Percentiles rank a stretch among this genome's conserved stretches.
These are phyloP conservation scores for Diaporthe batatas DNA, from an alignment of 2,329 filamentous ascomycete genomes.

Conservation along the genomic window DNA sequence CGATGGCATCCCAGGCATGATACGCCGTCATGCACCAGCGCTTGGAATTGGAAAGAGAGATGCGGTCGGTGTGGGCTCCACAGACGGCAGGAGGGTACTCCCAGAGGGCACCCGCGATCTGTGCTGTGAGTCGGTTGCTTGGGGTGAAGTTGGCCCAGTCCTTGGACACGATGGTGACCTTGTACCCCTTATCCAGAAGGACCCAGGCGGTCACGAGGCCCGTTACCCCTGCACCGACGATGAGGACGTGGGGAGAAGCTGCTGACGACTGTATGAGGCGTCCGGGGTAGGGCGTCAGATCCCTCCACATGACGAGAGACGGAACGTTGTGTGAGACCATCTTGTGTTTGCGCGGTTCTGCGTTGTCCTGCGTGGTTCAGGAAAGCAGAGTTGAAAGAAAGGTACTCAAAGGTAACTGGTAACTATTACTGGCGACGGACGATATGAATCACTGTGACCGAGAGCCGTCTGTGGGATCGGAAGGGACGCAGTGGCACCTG, in stretches of 20 bases:
- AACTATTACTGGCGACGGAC: neutral
- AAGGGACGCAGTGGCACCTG: conserved; percentile 5
- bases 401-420: too few relatives aligned
- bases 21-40: conserved; percentile 58
- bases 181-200: conserved; percentile 59
- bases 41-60: conserved; percentile 56
- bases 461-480: neutral
- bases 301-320: conserved; percentile 41
- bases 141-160: conserved; percentile 55
- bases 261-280: conserved; percentile 35
- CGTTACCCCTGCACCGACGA: conserved; percentile 42
- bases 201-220: conserved; percentile 56
- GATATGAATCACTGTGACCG: neutral
- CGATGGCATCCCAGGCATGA: conserved; percentile 56
- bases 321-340: conserved; percentile 38
- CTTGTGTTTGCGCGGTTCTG: neutral
- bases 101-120: conserved; percentile 62
- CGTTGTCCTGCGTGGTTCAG: neutral
- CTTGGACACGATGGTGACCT: conserved; percentile 58
- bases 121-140: conserved; percentile 57
- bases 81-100: conserved; percentile 61
- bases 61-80: conserved; percentile 57
- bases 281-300: conserved; percentile 39
- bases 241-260: conserved; percentile 37
- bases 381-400: neutral